Evolutionary conservation across 1,284 basidiomycete genomes (phyloP).

Genomic region (Cronartium quercuum): DNA sequence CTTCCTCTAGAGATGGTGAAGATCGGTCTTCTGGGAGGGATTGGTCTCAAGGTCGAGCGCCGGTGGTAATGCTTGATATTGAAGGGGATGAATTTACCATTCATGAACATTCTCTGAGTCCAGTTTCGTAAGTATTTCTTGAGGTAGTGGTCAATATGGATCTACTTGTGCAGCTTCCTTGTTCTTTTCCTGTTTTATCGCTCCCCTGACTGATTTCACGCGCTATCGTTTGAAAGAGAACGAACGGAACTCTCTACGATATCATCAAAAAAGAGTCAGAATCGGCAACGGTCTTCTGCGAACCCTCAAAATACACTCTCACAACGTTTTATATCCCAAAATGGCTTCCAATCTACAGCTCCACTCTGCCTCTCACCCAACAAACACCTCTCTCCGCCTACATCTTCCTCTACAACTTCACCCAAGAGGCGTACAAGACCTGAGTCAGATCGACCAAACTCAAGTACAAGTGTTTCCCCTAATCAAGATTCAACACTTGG

Average conservation of each 20-base stretch:
- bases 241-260: conserved; percentile 33
- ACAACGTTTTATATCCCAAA: conserved; percentile 4
- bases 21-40: background rate
- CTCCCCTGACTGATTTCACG: background rate
- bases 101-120: conserved; percentile 38
- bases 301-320: conserved; percentile 11
- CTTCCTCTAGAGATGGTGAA: background rate
- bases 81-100: conserved; percentile 31
- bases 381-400: conserved; percentile 10
- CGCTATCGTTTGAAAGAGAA: conserved; percentile 5
- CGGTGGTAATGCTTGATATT: conserved; percentile 24
- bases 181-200: background rate
- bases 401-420: conserved; percentile 8
- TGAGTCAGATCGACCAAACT: background rate
- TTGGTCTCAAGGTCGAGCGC: background rate
- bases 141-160: background rate
- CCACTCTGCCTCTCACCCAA: conserved; percentile 25
- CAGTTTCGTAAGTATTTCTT: conserved; percentile 31
- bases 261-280: conserved; percentile 11
- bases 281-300: background rate
- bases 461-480: background rate
- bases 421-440: background rate
- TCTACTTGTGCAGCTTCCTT: background rate
- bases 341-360: conserved; percentile 1
- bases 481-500: background rate